These are phyloP conservation scores for Trypanosoma mega DNA, from an alignment of 208 protist genomes.

Conservation along the genomic window DNA sequence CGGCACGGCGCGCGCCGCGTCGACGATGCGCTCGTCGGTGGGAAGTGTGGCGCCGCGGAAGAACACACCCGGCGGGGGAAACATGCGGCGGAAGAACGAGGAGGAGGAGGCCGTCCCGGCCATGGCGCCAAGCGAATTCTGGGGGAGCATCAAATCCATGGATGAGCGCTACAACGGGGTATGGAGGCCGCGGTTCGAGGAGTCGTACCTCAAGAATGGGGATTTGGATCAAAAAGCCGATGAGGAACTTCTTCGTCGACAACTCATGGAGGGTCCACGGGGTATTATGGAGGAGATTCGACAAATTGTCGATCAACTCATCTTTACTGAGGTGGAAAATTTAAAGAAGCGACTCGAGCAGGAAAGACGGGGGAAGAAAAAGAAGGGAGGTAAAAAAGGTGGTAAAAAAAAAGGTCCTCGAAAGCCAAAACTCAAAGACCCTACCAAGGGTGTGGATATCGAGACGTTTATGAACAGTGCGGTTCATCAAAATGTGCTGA, in stretches of 20 bases:
- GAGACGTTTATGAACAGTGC: conserved; percentile 77
- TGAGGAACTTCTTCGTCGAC: conserved; percentile 56
- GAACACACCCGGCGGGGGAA: conserved; percentile 5
- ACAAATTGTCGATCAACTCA: conserved; percentile 88
- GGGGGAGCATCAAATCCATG: conserved; percentile 45
- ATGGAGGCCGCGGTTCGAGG: conserved; percentile 70
- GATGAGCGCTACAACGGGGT: conserved; percentile 62
- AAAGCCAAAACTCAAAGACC: conserved; percentile 82
- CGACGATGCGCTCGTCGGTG: not conserved
- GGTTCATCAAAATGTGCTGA: conserved; percentile 84
- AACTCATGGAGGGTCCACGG: conserved; percentile 84
- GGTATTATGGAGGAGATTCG: conserved; percentile 91
- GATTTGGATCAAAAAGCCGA: conserved; percentile 85
- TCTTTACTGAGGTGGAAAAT: conserved; percentile 91
- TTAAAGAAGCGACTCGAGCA: conserved; percentile 82
- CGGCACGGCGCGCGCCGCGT: not conserved
- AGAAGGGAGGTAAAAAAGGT: conserved; percentile 53
- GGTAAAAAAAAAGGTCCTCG: conserved; percentile 55
- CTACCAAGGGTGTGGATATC: conserved; percentile 80
- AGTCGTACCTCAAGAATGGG: conserved; percentile 47
- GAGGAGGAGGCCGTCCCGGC: conserved; percentile 38
- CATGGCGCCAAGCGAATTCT: conserved; percentile 53
- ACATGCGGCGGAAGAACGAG: conserved; percentile 30
- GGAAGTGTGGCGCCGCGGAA: not conserved
- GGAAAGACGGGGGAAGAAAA: conserved; percentile 76